A percentile compares a stretch with the other conserved stretches of the same genome.
Evolutionary conservation across 2,329 filamentous ascomycete genomes (phyloP).

Genomic region (Aspergillus fijiensis): DNA sequence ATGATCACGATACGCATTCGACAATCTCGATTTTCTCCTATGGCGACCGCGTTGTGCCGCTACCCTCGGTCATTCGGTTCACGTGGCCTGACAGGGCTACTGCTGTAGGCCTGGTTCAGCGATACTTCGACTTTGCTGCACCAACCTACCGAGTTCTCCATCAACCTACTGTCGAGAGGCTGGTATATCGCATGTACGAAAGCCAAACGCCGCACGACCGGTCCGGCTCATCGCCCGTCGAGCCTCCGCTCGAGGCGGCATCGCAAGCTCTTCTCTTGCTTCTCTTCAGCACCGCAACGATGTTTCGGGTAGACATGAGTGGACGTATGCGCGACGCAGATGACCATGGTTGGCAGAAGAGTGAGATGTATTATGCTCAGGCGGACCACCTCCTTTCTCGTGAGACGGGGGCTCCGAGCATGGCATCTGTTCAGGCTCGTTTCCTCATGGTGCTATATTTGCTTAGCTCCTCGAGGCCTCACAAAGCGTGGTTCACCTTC

Average conservation of each 20-base stretch:
- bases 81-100: conserved; percentile 18
- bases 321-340: conserved; percentile 17
- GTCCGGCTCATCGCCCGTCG: not conserved
- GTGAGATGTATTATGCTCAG: conserved; percentile 22
- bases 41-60: conserved; percentile 20
- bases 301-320: conserved; percentile 16
- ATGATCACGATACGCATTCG: no score
- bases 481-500: conserved; percentile 40
- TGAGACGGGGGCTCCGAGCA: conserved; percentile 20
- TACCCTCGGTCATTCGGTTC: conserved; percentile 13
- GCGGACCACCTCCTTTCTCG: conserved; percentile 20
- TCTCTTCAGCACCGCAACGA: conserved; percentile 21
- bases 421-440: conserved; percentile 24
- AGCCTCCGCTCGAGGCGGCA: conserved; percentile 1
- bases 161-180: conserved; percentile 21
- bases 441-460: conserved; percentile 34
- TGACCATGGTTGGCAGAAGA: conserved; percentile 17
- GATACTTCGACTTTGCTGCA: conserved; percentile 28
- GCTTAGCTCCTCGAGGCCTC: conserved; percentile 38
- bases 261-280: conserved; percentile 20
- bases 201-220: not conserved
- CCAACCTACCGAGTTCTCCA: conserved; percentile 26
- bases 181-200: conserved; percentile 16
- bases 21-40: conserved; percentile 21
- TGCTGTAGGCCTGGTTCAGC: conserved; percentile 16